Conservation (phyloP, 305 asterid species). For the Fraxinus greggii region DNA sequence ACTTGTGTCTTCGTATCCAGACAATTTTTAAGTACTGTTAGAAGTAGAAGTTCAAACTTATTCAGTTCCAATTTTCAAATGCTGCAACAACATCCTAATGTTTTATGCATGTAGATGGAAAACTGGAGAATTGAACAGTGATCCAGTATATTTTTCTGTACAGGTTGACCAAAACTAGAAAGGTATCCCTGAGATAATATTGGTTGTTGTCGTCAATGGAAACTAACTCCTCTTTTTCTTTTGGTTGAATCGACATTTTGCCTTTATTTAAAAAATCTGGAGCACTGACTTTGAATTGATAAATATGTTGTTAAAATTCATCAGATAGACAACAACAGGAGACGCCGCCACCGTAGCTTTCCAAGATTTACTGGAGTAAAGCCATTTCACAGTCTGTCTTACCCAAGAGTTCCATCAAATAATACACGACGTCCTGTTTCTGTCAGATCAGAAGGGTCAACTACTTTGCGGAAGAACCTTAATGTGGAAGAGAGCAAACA, state of each 20-base stretch:
- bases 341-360: slow-evolving; percentile 35
- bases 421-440: slow-evolving; percentile 37
- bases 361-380: slow-evolving; percentile 30
- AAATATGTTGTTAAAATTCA: slow-evolving; percentile 9
- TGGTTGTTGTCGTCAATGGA: not conserved
- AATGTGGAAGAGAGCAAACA: slow-evolving; percentile 29
- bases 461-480: slow-evolving; percentile 43
- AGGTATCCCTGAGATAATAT: not conserved
- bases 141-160: not conserved
- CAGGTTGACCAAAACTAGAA: not conserved
- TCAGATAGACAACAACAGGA: slow-evolving; percentile 45
- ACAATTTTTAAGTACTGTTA: not conserved
- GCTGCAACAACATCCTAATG: not conserved
- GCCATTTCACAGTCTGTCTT: slow-evolving; percentile 59
- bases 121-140: not conserved
- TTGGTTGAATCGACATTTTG: slow-evolving; percentile 3
- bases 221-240: slow-evolving; percentile 1
- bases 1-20: not conserved
- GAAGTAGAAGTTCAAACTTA: not conserved
- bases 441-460: slow-evolving; percentile 73
- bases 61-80: not conserved
- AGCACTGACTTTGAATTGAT: slow-evolving; percentile 2
- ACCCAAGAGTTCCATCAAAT: slow-evolving; percentile 50
- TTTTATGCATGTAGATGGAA: not conserved
- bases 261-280: not conserved